phyloP scores from a whole-genome alignment of 805 yeast species.

The Ogataea dorogensis region DNA sequence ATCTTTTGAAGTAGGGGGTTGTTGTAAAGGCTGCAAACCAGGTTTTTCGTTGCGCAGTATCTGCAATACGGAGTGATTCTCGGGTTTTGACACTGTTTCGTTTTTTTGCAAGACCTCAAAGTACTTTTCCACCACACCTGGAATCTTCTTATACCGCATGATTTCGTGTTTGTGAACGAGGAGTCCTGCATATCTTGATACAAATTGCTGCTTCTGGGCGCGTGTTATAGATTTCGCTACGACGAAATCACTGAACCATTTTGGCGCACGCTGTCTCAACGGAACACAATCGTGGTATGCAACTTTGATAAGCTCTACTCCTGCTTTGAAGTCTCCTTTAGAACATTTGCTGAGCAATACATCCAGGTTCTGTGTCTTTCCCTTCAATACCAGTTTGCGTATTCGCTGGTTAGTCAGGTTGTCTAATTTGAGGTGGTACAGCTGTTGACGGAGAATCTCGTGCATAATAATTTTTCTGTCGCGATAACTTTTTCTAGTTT shows the following conservation, averaged over 20 bases:
- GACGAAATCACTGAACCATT: conserved; percentile 18
- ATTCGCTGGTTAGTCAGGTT: conserved; percentile 8
- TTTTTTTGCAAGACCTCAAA: conserved; percentile 7
- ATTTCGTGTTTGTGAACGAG: conserved; percentile 10
- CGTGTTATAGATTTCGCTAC: conserved; percentile 4
- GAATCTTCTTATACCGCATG: conserved; percentile 2
- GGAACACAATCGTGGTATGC: conserved; percentile 11
- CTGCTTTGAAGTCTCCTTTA: conserved; percentile 11
- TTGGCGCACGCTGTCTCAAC: conserved; percentile 11
- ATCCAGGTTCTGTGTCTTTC: conserved; percentile 3
- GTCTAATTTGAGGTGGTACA: conserved; percentile 12
- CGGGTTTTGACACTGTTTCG: conserved; percentile 7
- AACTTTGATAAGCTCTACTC: conserved; percentile 8
- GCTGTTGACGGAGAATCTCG: conserved; percentile 11
- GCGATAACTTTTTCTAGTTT: conserved; percentile 7
- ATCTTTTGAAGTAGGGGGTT: neutral
- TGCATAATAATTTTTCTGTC: conserved; percentile 3
- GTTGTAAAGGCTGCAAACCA: neutral
- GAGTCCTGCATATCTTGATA: conserved; percentile 7
- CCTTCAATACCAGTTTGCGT: neutral
- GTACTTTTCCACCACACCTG: conserved; percentile 8
- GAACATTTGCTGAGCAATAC: conserved; percentile 4
- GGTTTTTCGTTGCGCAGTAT: conserved; percentile 9
- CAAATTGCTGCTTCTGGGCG: conserved; percentile 10
- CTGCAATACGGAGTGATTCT: conserved; percentile 7